phyloP scores from a whole-genome alignment of 2,329 filamentous ascomycete species.

The Aspergillus transmontanensis region DNA sequence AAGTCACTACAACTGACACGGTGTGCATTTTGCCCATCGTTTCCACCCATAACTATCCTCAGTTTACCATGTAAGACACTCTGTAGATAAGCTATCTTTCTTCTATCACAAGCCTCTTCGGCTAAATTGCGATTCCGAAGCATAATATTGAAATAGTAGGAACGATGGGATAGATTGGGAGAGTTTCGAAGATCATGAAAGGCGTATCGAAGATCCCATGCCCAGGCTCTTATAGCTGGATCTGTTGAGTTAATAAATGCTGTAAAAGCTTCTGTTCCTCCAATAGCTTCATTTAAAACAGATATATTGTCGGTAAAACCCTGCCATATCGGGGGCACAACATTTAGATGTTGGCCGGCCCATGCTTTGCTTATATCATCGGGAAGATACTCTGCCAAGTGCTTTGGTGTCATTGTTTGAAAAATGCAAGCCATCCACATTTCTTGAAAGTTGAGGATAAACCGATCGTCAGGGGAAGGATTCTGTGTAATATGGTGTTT shows the following conservation, averaged over 20 bases:
- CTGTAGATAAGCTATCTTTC: no score
- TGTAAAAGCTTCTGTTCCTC: neutral
- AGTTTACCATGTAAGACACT: no score
- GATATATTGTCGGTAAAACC: neutral
- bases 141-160: no score
- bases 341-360: slow-evolving; percentile 15
- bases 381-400: slow-evolving; percentile 14
- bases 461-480: neutral
- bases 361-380: neutral
- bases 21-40: no score
- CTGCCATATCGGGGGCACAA: slow-evolving; percentile 17
- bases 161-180: no score
- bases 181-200: slow-evolving; percentile 5
- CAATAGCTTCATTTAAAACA: neutral
- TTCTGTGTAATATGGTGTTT: neutral
- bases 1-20: no score
- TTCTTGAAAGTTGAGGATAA: slow-evolving; percentile 13
- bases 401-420: slow-evolving; percentile 9
- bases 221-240: slow-evolving; percentile 3
- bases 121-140: no score
- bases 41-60: no score
- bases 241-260: neutral
- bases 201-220: neutral
- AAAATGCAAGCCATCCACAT: slow-evolving; percentile 17
- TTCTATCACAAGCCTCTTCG: no score